phyloP scores from a whole-genome alignment of 2,329 filamentous ascomycete species.

The Dactylellina haptotyla region DNA sequence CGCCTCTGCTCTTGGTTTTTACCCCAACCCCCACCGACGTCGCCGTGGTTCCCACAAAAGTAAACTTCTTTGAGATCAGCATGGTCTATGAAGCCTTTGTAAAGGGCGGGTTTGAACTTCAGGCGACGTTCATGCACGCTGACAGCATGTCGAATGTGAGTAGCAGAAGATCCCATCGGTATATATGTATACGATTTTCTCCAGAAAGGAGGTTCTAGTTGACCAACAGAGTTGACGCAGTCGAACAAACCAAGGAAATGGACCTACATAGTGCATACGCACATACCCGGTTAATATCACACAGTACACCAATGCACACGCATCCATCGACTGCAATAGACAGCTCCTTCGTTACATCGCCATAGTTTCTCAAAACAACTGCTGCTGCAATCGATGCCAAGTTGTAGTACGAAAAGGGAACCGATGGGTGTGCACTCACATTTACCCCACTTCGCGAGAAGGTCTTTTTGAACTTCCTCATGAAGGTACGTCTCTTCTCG shows the following conservation, averaged over 20 bases:
- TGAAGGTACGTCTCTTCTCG: conserved; percentile 56
- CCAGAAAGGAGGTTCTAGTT: conserved; percentile 60
- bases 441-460: conserved; percentile 66
- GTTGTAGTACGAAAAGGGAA: not conserved
- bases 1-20: conserved; percentile 59
- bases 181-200: conserved; percentile 63
- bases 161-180: conserved; percentile 63
- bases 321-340: not conserved
- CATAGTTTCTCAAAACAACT: too few relatives aligned
- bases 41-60: conserved; percentile 68
- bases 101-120: conserved; percentile 68
- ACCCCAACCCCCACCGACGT: conserved; percentile 68
- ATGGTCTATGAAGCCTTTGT: conserved; percentile 60
- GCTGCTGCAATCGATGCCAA: too few relatives aligned
- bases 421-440: conserved; percentile 12
- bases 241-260: conserved; percentile 70
- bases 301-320: too few relatives aligned
- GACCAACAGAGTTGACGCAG: conserved; percentile 66
- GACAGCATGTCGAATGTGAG: conserved; percentile 67
- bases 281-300: not conserved
- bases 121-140: conserved; percentile 68
- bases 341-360: too few relatives aligned
- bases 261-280: conserved; percentile 58
- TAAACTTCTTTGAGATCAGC: conserved; percentile 65
- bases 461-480: conserved; percentile 63